Percentiles rank a stretch among this genome's conserved stretches.
Conservation (phyloP, 1,284 basidiomycete genomes). For the Hemileccinum hortonii region DNA sequence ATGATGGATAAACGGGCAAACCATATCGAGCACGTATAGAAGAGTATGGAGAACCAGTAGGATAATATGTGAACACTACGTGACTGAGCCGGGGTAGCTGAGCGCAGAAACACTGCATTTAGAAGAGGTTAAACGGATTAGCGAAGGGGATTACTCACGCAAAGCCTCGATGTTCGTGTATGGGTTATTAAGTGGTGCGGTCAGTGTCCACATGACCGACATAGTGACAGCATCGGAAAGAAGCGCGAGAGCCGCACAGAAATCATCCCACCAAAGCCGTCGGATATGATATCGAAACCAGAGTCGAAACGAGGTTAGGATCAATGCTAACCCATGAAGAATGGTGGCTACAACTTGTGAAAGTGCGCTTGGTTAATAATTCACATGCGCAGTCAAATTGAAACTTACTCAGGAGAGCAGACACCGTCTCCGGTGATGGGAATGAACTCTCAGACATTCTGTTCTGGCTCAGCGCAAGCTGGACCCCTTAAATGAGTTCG, state of each 20-base stretch:
- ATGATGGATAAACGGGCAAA: conserved; percentile 32
- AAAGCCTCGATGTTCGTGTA: conserved; percentile 9
- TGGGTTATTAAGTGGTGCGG: conserved; percentile 18
- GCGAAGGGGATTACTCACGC: conserved; percentile 11
- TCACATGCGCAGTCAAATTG: not conserved
- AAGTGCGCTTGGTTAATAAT: not conserved
- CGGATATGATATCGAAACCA: conserved; percentile 24
- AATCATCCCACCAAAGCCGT: conserved; percentile 32
- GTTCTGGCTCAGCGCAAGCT: not conserved
- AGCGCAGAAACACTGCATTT: not conserved
- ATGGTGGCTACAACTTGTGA: conserved; percentile 18
- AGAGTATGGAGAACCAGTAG: conserved; percentile 21
- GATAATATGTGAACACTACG: conserved; percentile 19
- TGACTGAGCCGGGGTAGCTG: conserved; percentile 17
- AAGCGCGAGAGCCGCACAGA: conserved; percentile 26
- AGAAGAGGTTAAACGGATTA: not conserved
- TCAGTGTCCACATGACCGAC: conserved; percentile 13
- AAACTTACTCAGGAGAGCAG: conserved; percentile 19
- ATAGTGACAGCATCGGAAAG: conserved; percentile 12
- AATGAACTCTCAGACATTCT: conserved; percentile 5
- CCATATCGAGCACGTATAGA: conserved; percentile 29
- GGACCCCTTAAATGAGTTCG: not conserved
- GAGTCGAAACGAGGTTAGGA: conserved; percentile 27
- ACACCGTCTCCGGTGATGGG: conserved; percentile 13
- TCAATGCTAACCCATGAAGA: conserved; percentile 20